Percentiles rank a stretch among this genome's conserved stretches.
These are phyloP conservation scores for Ophiobolus disseminans DNA, from an alignment of 2,329 filamentous ascomycete genomes.

Conservation along the genomic window DNA sequence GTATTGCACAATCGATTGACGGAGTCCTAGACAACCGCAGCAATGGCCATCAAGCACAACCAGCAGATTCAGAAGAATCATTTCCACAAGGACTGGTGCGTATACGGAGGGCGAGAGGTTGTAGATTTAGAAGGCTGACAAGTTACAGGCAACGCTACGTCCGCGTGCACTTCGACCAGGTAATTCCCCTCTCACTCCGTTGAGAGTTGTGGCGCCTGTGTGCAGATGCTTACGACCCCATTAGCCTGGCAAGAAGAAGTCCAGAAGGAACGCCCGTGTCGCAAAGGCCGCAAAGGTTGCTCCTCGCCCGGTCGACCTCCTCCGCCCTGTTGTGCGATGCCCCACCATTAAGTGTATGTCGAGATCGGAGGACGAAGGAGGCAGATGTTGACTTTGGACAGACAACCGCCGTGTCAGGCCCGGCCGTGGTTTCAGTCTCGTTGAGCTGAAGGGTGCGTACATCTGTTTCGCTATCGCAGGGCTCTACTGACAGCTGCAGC, in stretches of 20 bases:
- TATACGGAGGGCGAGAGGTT: too few species aligned
- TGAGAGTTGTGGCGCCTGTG: constrained; percentile 63
- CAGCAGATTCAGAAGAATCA: constrained; percentile 96
- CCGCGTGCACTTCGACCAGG: constrained; percentile 99
- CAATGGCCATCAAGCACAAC: constrained; percentile 97
- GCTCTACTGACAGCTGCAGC: constrained; percentile 65
- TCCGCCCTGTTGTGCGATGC: constrained; percentile 96
- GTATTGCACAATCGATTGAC: constrained; percentile 4
- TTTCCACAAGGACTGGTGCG: constrained; percentile 67
- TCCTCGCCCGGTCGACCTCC: constrained; percentile 95
- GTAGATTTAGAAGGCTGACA: constrained; percentile 8
- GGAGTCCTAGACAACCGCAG: constrained; percentile 34
- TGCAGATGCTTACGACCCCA: constrained; percentile 43
- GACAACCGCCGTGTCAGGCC: constrained; percentile 96
- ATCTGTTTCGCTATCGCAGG: background rate
- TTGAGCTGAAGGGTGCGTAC: constrained; percentile 90
- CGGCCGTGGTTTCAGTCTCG: constrained; percentile 96
- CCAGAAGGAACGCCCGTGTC: constrained; percentile 87
- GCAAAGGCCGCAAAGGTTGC: constrained; percentile 95
- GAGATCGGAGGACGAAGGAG: background rate
- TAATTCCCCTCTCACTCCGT: constrained; percentile 65
- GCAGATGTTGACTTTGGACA: constrained; percentile 23
- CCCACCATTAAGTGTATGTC: constrained; percentile 81
- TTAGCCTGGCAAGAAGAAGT: constrained; percentile 94
- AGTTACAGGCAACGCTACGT: constrained; percentile 87